Conservation (phyloP, 192 early-diverging fungal species). For the Umbelopsis sp. region DNA sequence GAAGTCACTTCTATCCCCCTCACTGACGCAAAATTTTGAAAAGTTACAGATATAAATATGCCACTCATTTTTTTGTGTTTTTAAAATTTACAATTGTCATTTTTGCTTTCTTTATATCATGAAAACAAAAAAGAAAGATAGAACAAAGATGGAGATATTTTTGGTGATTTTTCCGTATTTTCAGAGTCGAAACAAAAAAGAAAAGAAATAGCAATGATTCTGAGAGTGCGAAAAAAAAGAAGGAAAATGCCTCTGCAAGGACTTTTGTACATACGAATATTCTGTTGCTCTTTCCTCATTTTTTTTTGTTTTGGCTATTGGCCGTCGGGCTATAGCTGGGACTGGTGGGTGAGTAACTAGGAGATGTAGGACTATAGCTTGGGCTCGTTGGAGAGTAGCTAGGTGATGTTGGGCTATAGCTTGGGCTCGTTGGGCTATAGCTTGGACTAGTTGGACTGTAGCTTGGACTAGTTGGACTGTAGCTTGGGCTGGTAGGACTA, state of each 20-base stretch:
- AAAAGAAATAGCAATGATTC: slow-evolving; percentile 6
- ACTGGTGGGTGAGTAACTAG: slow-evolving; percentile 77
- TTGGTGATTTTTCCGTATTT: neutral
- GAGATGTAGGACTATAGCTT: slow-evolving; percentile 66
- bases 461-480: slow-evolving; percentile 60
- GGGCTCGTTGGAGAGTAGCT: slow-evolving; percentile 79
- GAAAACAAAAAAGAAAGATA: neutral
- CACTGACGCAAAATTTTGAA: neutral
- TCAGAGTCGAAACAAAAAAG: neutral
- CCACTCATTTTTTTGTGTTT: neutral
- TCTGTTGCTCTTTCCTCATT: neutral
- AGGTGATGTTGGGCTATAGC: slow-evolving; percentile 77
- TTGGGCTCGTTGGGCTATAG: slow-evolving; percentile 62
- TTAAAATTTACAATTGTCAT: neutral
- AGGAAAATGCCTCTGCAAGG: slow-evolving; percentile 18
- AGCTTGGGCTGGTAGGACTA: slow-evolving; percentile 55
- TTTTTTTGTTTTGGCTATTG: slow-evolving; percentile 1
- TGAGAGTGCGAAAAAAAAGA: neutral
- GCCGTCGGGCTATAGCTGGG: slow-evolving; percentile 75
- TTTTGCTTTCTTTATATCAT: neutral
- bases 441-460: slow-evolving; percentile 70
- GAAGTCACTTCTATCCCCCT: too few species aligned
- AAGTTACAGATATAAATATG: neutral
- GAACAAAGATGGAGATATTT: neutral
- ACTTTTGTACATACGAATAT: slow-evolving; percentile 15